These are phyloP conservation scores for Pleurotus djamor DNA, from an alignment of 768 basidiomycete genomes.

Conservation along the genomic window DNA sequence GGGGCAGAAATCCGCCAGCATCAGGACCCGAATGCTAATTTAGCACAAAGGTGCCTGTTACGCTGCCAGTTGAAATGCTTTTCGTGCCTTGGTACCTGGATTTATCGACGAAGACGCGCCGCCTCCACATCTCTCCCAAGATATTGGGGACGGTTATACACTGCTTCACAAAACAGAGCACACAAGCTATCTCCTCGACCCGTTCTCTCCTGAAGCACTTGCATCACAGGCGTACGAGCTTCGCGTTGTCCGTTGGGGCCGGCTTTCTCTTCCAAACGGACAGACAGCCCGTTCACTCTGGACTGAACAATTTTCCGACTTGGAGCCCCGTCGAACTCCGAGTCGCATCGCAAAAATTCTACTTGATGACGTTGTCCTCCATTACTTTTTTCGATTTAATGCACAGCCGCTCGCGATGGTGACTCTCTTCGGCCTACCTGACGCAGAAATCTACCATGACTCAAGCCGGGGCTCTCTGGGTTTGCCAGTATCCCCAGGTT, in stretches of 20 bases:
- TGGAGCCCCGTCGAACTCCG: neutral
- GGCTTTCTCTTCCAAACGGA: slow-evolving; percentile 10
- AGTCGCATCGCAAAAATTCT: slow-evolving; percentile 7
- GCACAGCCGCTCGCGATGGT: slow-evolving; percentile 15
- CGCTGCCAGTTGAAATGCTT: slow-evolving; percentile 3
- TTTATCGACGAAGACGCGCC: neutral
- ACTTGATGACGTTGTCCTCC: slow-evolving; percentile 20
- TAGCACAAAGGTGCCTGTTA: slow-evolving; percentile 13
- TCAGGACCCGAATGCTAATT: slow-evolving; percentile 18
- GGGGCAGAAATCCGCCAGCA: slow-evolving; percentile 14
- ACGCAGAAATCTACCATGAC: slow-evolving; percentile 9
- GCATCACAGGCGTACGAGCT: neutral
- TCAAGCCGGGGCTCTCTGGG: slow-evolving; percentile 18
- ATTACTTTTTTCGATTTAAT: slow-evolving; percentile 8
- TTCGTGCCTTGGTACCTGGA: slow-evolving; percentile 1
- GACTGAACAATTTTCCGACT: neutral
- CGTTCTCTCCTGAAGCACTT: neutral
- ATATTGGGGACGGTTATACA: slow-evolving; percentile 6
- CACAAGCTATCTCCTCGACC: neutral
- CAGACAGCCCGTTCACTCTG: slow-evolving; percentile 9
- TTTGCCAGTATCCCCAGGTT: slow-evolving; percentile 9
- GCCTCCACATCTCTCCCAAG: neutral
- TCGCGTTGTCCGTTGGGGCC: slow-evolving; percentile 6
- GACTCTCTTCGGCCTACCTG: slow-evolving; percentile 15
- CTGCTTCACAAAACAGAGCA: slow-evolving; percentile 2